These are phyloP conservation scores for Boletus insuetus DNA, from an alignment of 768 basidiomycete genomes.

Conservation along the genomic window DNA sequence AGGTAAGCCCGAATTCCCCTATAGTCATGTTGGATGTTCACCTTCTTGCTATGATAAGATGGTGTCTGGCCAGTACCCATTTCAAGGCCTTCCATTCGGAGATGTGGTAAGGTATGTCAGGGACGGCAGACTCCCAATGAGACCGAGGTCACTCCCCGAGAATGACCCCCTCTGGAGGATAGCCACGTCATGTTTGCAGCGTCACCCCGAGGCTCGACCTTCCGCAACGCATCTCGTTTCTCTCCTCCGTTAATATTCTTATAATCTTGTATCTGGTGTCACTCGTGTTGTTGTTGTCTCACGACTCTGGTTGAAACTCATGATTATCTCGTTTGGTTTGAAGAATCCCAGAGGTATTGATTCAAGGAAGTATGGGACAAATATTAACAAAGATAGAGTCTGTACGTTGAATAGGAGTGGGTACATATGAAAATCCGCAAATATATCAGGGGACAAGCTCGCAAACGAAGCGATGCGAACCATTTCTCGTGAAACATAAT, in stretches of 20 bases:
- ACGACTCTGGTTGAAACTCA: no score
- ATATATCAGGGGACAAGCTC: background rate
- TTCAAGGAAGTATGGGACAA: constrained; percentile 6
- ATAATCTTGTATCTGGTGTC: background rate
- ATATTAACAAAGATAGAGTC: constrained; percentile 19
- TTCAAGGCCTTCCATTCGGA: background rate
- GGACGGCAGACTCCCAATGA: background rate
- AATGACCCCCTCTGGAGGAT: constrained; percentile 17
- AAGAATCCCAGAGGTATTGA: background rate
- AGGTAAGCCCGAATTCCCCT: constrained; percentile 15
- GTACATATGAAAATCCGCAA: constrained; percentile 8
- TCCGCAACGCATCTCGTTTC: constrained; percentile 4
- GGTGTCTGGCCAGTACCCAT: constrained; percentile 15
- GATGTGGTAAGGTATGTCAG: background rate
- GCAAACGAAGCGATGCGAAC: background rate
- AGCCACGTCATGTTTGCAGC: constrained; percentile 8
- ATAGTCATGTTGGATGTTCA: background rate
- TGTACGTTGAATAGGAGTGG: constrained; percentile 17
- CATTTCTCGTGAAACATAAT: background rate
- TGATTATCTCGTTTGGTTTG: background rate
- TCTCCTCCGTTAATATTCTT: background rate
- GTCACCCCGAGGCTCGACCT: constrained; percentile 10
- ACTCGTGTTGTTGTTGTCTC: background rate
- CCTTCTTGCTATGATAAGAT: constrained; percentile 11
- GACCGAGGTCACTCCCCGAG: constrained; percentile 3